A percentile compares a stretch with the other conserved stretches of the same genome.
Conservation (phyloP, 2,329 filamentous ascomycete species). For the Colletotrichum nymphaeae region DNA sequence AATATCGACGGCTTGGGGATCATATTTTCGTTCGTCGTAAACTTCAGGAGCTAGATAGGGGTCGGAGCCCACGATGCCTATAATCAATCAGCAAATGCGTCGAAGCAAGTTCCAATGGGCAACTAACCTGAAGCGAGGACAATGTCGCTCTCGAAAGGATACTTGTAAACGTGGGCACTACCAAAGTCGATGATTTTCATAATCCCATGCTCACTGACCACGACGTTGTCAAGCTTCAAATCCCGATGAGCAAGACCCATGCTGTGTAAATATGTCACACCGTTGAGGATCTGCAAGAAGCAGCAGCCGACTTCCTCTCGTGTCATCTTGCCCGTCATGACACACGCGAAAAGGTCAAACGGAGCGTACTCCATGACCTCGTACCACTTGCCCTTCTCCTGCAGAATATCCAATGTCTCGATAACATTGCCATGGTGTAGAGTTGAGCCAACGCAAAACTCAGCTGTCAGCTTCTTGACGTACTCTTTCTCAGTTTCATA, state of each 20-base stretch:
- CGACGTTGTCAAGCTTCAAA: constrained; percentile 96
- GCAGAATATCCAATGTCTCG: constrained; percentile 95
- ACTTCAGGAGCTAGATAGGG: constrained; percentile 97
- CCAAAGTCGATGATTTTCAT: constrained; percentile 99
- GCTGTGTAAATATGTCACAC: constrained; percentile 92
- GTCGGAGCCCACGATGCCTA: constrained; percentile 82
- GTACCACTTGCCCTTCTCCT: constrained; percentile 94
- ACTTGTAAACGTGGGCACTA: constrained; percentile 95
- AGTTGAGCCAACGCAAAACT: constrained; percentile 98
- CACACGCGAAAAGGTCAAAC: constrained; percentile 94
- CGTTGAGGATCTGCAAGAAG: constrained; percentile 94
- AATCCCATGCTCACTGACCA: constrained; percentile 94
- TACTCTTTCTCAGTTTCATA: constrained; percentile 97
- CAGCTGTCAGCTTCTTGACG: constrained; percentile 96
- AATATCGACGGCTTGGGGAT: constrained; percentile 92
- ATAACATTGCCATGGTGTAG: constrained; percentile 98
- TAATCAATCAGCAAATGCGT: constrained; percentile 4
- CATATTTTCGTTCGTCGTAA: constrained; percentile 92
- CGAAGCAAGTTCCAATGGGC: background rate
- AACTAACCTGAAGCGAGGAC: constrained; percentile 81
- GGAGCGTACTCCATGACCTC: constrained; percentile 99
- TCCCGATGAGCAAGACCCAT: constrained; percentile 96
- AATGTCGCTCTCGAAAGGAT: constrained; percentile 93
- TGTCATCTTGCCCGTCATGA: constrained; percentile 98
- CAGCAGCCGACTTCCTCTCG: constrained; percentile 90